These are phyloP conservation scores for Paramyrothecium roridum DNA, from an alignment of 2,329 filamentous ascomycete genomes.

Conservation along the genomic window DNA sequence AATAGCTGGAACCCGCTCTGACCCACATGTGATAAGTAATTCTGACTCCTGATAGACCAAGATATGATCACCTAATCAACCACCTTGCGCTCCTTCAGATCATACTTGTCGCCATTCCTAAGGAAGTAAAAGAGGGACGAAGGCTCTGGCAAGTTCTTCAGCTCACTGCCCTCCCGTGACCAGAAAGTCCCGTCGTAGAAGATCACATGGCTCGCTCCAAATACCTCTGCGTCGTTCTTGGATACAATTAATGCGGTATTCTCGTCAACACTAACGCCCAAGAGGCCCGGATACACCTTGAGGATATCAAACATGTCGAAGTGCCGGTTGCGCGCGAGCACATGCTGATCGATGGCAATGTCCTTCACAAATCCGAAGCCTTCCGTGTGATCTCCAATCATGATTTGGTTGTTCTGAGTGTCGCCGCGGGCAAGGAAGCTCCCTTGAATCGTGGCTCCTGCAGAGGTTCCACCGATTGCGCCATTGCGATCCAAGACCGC, in stretches of 20 bases:
- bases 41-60: no score
- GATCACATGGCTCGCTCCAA: slow-evolving; percentile 1
- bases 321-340: slow-evolving; percentile 1
- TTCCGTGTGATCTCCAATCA: slow-evolving; percentile 1
- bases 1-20: no score
- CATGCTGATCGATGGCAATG: slow-evolving; percentile 2
- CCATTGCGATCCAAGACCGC: not conserved
- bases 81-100: slow-evolving; percentile 1
- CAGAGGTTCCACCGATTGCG: not conserved
- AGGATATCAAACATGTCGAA: slow-evolving; percentile 4
- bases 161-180: not conserved
- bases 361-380: slow-evolving; percentile 1
- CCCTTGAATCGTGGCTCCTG: slow-evolving; percentile 1
- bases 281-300: not conserved
- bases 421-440: slow-evolving; percentile 2
- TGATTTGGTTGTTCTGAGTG: slow-evolving; percentile 2
- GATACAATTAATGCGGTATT: slow-evolving; percentile 1
- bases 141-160: not conserved
- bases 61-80: not conserved
- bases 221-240: not conserved
- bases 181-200: not conserved
- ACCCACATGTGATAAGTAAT: no score
- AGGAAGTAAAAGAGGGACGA: not conserved
- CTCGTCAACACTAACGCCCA: slow-evolving; percentile 1
- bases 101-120: not conserved